Conservation (phyloP, 345 rosid species). For the Tarenaya hassleriana region DNA sequence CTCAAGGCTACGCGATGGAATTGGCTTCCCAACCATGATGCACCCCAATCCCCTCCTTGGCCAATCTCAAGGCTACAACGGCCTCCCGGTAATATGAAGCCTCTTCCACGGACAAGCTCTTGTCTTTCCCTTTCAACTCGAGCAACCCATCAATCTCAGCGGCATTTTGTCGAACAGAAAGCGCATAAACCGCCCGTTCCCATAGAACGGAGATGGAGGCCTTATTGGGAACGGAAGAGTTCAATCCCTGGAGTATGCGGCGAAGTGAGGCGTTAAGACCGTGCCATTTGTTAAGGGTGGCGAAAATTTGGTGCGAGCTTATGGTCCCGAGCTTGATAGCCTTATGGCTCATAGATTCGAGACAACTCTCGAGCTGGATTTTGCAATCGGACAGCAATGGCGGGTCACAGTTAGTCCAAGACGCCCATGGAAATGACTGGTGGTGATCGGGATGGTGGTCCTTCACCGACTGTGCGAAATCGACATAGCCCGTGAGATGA, state of each 20-base stretch:
- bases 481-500: slow-evolving; percentile 83
- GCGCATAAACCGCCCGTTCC: slow-evolving; percentile 62
- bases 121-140: slow-evolving; percentile 44
- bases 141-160: slow-evolving; percentile 61
- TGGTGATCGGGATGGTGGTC: slow-evolving; percentile 67
- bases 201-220: slow-evolving; percentile 56
- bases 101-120: slow-evolving; percentile 62
- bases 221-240: slow-evolving; percentile 39
- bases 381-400: slow-evolving; percentile 54
- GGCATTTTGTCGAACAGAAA: slow-evolving; percentile 68
- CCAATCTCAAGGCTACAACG: slow-evolving; percentile 65
- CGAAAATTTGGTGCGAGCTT: slow-evolving; percentile 68
- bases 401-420: slow-evolving; percentile 70
- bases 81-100: slow-evolving; percentile 73
- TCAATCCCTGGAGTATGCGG: slow-evolving; percentile 32
- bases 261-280: slow-evolving; percentile 58
- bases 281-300: slow-evolving; percentile 80
- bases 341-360: slow-evolving; percentile 70
- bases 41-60: no score
- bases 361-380: slow-evolving; percentile 82
- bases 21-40: no score
- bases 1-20: no score
- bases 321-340: slow-evolving; percentile 67
- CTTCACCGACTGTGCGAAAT: slow-evolving; percentile 69
- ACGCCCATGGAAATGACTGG: slow-evolving; percentile 72